Percentiles rank a stretch among this genome's conserved stretches.
Evolutionary conservation across 2,329 filamentous ascomycete species (phyloP).

Genomic region (Chaetomium sp.): DNA sequence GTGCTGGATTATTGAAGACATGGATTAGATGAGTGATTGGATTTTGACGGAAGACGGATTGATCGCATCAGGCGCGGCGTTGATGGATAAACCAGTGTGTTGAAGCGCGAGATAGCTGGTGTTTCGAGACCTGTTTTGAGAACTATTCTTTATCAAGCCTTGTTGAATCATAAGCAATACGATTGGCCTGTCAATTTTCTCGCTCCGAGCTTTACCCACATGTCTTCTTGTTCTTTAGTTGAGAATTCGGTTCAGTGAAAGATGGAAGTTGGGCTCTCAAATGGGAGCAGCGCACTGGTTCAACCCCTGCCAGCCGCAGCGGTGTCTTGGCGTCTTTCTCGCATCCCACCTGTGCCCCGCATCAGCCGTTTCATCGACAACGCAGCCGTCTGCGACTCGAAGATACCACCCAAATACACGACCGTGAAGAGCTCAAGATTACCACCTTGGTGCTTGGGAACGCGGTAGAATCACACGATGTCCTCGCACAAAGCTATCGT

Average conservation of each 20-base stretch:
- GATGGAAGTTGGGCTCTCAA: background rate
- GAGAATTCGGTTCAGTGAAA: too few species aligned
- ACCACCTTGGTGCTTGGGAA: background rate
- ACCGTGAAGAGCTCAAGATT: background rate
- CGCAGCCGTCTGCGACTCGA: background rate
- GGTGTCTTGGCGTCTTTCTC: background rate
- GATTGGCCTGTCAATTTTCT: too few species aligned
- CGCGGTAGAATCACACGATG: conserved; percentile 6
- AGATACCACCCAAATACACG: background rate
- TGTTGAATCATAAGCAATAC: too few species aligned
- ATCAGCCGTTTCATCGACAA: background rate
- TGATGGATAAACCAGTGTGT: conserved; percentile 5
- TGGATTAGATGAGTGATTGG: background rate
- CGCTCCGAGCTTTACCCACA: too few species aligned
- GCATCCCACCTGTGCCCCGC: conserved; percentile 4
- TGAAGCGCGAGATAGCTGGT: background rate
- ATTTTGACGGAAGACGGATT: background rate
- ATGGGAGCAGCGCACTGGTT: too few species aligned
- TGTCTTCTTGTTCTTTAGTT: too few species aligned
- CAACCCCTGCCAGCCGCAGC: background rate
- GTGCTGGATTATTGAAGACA: conserved; percentile 53
- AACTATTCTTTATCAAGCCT: too few species aligned
- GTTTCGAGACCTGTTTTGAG: too few species aligned
- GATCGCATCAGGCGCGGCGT: conserved; percentile 14
- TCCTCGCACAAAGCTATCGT: conserved; percentile 48